Evolutionary conservation across 768 basidiomycete species (phyloP).

Genomic region (Amyloporia xantha): DNA sequence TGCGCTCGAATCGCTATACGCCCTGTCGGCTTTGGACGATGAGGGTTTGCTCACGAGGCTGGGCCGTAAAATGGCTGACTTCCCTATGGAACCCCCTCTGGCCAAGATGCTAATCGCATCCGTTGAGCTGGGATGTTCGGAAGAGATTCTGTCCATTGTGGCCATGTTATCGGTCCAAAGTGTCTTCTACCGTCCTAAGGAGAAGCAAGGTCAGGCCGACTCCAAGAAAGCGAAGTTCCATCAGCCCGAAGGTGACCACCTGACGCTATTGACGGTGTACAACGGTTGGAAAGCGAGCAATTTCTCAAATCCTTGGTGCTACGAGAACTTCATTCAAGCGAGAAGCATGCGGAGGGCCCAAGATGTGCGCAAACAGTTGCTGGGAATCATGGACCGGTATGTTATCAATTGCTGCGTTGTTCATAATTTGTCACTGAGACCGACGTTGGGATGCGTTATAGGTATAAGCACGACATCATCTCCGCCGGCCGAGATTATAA

Average conservation of each 20-base stretch:
- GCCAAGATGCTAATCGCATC: conserved; percentile 99
- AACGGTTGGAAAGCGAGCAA: conserved; percentile 97
- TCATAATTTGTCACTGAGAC: conserved; percentile 9
- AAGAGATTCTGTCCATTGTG: conserved; percentile 94
- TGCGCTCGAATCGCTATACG: conserved; percentile 90
- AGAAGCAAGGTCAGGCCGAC: conserved; percentile 98
- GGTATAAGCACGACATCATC: conserved; percentile 95
- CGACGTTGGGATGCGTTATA: conserved; percentile 24
- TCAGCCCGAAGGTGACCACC: conserved; percentile 95
- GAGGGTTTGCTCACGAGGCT: conserved; percentile 92
- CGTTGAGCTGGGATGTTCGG: conserved; percentile 95
- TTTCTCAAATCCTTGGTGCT: conserved; percentile 99
- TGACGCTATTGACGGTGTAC: conserved; percentile 89
- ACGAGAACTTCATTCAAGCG: conserved; percentile 98
- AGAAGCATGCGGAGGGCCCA: conserved; percentile 95
- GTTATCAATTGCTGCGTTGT: conserved; percentile 17
- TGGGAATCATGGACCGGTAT: conserved; percentile 98
- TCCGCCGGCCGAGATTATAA: conserved; percentile 93
- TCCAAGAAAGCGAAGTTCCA: conserved; percentile 99
- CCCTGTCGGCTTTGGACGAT: conserved; percentile 92
- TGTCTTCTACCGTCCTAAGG: conserved; percentile 98
- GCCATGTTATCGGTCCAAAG: conserved; percentile 97
- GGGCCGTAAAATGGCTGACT: conserved; percentile 99
- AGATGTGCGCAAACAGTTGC: conserved; percentile 93
- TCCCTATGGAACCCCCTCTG: conserved; percentile 93